A percentile compares a stretch with the other conserved stretches of the same genome.
Conservation (phyloP, 225 moss, liverwort and hornwort species). For the Rhytidiadelphus loreus region DNA sequence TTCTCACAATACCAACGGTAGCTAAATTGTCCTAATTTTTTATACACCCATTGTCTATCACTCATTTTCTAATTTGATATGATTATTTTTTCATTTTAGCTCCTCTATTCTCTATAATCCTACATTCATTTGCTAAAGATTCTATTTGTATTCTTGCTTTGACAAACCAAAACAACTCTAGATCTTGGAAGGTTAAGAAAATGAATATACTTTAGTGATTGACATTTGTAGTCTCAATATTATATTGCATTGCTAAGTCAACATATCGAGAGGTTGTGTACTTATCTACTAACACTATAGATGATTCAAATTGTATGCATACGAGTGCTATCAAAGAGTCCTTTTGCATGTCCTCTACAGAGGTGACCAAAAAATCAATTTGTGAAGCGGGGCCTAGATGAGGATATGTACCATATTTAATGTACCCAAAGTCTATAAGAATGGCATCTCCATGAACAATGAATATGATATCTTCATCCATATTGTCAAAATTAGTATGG, state of each 20-base stretch:
- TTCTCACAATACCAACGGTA: neutral
- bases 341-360: neutral
- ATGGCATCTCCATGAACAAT: neutral
- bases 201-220: neutral
- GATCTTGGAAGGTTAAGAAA: neutral
- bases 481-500: neutral
- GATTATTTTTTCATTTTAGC: neutral
- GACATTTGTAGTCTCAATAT: neutral
- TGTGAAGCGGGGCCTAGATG: neutral
- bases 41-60: neutral
- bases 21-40: neutral
- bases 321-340: neutral
- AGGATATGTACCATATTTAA: neutral
- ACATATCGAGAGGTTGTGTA: too few species aligned
- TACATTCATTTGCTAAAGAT: neutral
- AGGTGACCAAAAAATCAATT: neutral
- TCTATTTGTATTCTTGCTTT: neutral
- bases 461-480: neutral
- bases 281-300: neutral
- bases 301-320: neutral
- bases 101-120: neutral
- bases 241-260: neutral
- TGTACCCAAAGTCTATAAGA: neutral
- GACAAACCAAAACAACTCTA: neutral
- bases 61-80: rapidly evolving